Evolutionary conservation across 2,329 filamentous ascomycete genomes (phyloP).

Genomic region (Sporothrix humicola): DNA sequence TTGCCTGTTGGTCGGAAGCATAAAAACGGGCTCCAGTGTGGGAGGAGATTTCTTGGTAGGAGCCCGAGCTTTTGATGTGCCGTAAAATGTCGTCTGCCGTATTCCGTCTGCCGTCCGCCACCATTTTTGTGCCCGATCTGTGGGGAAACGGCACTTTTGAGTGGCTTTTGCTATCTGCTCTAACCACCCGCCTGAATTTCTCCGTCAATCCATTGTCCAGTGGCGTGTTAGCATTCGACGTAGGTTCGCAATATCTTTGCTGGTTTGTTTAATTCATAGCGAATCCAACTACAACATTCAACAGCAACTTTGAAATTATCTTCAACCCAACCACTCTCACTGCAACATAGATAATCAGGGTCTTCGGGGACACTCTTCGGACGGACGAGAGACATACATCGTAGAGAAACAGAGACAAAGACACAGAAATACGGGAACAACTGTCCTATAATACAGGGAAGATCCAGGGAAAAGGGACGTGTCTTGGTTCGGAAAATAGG

Average conservation of each 20-base stretch:
- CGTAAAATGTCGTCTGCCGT: neutral
- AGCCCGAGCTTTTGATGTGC: neutral
- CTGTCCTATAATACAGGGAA: neutral
- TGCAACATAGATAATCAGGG: conserved; percentile 22
- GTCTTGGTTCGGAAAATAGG: conserved; percentile 28
- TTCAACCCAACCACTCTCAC: neutral
- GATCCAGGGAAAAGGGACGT: neutral
- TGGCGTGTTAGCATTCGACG: neutral
- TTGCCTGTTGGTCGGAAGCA: neutral
- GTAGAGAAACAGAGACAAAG: neutral
- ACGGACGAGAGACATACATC: neutral
- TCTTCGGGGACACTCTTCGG: neutral
- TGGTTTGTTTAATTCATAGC: neutral
- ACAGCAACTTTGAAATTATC: neutral
- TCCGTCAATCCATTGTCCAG: neutral
- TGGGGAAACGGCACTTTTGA: neutral
- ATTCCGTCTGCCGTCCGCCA: neutral
- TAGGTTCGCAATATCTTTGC: no score
- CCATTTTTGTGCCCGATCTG: neutral
- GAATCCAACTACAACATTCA: neutral
- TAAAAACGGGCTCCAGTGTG: no score
- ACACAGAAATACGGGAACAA: neutral
- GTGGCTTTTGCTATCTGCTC: neutral
- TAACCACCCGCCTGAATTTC: neutral
- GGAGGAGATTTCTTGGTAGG: neutral